Conservation (phyloP, 1,284 basidiomycete genomes). For the Boletus sp. region DNA sequence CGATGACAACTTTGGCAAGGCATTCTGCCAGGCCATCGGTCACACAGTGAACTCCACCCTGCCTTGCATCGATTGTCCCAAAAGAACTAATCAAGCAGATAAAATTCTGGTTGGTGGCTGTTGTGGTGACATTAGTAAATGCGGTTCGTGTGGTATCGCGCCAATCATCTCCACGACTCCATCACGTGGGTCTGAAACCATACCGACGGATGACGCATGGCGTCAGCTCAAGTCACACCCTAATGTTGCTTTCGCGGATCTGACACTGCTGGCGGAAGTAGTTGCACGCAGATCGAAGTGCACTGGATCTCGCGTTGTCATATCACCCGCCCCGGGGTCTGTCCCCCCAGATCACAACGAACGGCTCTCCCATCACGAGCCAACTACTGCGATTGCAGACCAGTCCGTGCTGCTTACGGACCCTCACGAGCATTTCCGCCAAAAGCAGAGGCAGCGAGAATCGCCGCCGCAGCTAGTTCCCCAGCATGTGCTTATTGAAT, state of each 20-base stretch:
- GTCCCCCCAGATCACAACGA: slow-evolving; percentile 42
- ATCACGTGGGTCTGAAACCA: slow-evolving; percentile 45
- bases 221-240: slow-evolving; percentile 84
- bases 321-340: slow-evolving; percentile 55
- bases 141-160: slow-evolving; percentile 33
- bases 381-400: slow-evolving; percentile 17
- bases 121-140: slow-evolving; percentile 31
- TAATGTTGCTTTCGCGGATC: slow-evolving; percentile 78
- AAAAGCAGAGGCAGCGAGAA: slow-evolving; percentile 40
- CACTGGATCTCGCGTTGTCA: slow-evolving; percentile 64
- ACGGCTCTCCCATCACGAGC: slow-evolving; percentile 14
- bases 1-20: slow-evolving; percentile 78
- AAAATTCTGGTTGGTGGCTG: slow-evolving; percentile 31
- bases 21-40: slow-evolving; percentile 77
- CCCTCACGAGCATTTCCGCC: slow-evolving; percentile 50
- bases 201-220: slow-evolving; percentile 84
- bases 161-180: slow-evolving; percentile 28
- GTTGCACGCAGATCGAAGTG: slow-evolving; percentile 81
- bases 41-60: slow-evolving; percentile 48
- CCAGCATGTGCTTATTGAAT: slow-evolving; percentile 56
- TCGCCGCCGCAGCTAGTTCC: slow-evolving; percentile 54
- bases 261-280: slow-evolving; percentile 81
- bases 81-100: slow-evolving; percentile 24
- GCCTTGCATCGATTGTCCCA: slow-evolving; percentile 55
- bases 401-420: slow-evolving; percentile 46